Percentiles rank a stretch among this genome's conserved stretches.
These are phyloP conservation scores for Synchytrium microbalum DNA, from an alignment of 371 early-diverging fungal species.

Conservation along the genomic window DNA sequence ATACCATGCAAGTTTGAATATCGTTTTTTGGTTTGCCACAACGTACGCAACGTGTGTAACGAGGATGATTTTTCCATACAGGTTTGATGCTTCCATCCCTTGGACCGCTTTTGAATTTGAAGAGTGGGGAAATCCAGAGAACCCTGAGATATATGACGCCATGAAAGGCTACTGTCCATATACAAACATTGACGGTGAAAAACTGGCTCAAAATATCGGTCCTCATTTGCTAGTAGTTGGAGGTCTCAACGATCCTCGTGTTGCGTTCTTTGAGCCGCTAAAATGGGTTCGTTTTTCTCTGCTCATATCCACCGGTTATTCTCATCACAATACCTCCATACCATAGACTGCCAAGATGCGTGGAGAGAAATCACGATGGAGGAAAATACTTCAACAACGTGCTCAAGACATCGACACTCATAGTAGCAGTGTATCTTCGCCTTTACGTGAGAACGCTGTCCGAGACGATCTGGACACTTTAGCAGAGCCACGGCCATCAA, in stretches of 20 bases:
- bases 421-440: background rate
- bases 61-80: background rate
- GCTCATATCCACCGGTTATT: too few relatives aligned
- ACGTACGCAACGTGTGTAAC: background rate
- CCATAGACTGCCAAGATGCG: conserved; percentile 9
- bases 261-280: conserved; percentile 51
- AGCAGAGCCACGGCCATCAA: background rate
- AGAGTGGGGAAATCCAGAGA: conserved; percentile 47
- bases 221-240: conserved; percentile 53
- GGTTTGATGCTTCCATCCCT: conserved; percentile 41
- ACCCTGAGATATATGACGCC: conserved; percentile 30
- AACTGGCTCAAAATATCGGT: conserved; percentile 6
- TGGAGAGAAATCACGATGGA: background rate
- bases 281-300: too few relatives aligned
- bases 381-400: background rate
- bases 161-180: conserved; percentile 44
- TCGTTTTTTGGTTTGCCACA: background rate
- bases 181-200: conserved; percentile 19
- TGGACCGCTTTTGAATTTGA: conserved; percentile 47
- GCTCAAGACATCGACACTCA: too few relatives aligned
- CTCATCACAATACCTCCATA: too few relatives aligned
- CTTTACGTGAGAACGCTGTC: background rate
- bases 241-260: conserved; percentile 59
- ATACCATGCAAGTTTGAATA: conserved; percentile 31
- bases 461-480: background rate